Evolutionary conservation across 179 eudicot species (phyloP), one percentile per base, ranked within the genome.

Genomic region (Monotropa hypopitys): DNA sequence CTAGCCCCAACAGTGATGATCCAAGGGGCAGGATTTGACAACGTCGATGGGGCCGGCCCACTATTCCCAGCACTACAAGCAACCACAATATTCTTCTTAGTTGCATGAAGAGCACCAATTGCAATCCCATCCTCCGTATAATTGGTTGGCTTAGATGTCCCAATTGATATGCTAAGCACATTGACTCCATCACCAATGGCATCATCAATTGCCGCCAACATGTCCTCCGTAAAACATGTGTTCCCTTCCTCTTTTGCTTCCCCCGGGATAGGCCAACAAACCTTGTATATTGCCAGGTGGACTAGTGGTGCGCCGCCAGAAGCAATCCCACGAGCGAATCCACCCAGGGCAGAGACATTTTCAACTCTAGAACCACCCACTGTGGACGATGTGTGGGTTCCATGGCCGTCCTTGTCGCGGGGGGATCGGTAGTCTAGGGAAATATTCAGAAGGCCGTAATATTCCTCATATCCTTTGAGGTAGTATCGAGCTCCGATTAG

Each of bases 401-500:
- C 98, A 26, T 94, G 98, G 8, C 98, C 98, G 33, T 92, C 91
- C 74, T 67, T 87, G 85, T 94, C 98, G 0, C 97, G 90, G 0
- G 98, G 98, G 11, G 97, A 92, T 18, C 78, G 87, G 78, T 76
- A 87, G 79, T 94, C 98, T 9, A 78, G 7, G 47, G 90, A 82
- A 49, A 84, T 80, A 78, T 94, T 86, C 1, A 94, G 72, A 15
- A 85, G 84, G 30, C 97, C 96, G 73, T 84, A 92, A 79, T 79
- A 35, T 56, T 71, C 67, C 77, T 92, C 96, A 76, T 92, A 94
- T 21, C 87, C 90, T 74, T 90, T 89, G 28, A 90, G 68, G 87
- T 92, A 94, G 88, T 88, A 91, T 28, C 98, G 84, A 11, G 97
- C 98, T 40, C 98, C 98, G 28, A 94, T 88, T 63, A 94, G 79